Conservation (phyloP, 1,284 basidiomycete genomes). For the Cystobasidium pallidum region DNA sequence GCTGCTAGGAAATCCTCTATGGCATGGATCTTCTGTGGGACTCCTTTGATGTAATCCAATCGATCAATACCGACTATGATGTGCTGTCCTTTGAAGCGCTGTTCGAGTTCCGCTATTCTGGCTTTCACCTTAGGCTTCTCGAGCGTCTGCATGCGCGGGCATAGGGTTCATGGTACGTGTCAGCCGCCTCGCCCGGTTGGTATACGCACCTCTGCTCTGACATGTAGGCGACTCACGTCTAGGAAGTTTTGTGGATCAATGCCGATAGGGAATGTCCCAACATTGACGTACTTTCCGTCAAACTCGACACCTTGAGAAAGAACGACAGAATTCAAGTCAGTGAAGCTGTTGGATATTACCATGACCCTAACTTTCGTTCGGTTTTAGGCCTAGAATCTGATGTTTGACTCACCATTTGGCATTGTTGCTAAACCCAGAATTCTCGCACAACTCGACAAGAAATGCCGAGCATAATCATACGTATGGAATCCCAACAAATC, state of each 20-base stretch:
- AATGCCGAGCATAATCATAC: conserved; percentile 98
- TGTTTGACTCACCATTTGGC: conserved; percentile 72
- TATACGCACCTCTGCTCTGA: no score
- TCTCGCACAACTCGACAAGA: conserved; percentile 95
- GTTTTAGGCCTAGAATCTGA: neutral
- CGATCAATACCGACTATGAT: conserved; percentile 98
- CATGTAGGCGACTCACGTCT: conserved; percentile 62
- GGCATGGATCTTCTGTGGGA: conserved; percentile 93
- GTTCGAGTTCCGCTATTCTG: conserved; percentile 78
- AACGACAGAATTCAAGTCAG: neutral
- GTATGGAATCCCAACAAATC: conserved; percentile 99
- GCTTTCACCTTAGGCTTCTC: conserved; percentile 68
- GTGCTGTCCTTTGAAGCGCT: conserved; percentile 91
- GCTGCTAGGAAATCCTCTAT: conserved; percentile 94
- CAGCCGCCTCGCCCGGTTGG: no score
- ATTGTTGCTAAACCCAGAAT: conserved; percentile 94
- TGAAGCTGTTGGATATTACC: no score
- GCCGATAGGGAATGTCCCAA: conserved; percentile 98
- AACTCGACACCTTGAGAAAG: conserved; percentile 69
- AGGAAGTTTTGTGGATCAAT: conserved; percentile 94
- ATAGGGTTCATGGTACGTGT: no score
- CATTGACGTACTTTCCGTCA: conserved; percentile 90
- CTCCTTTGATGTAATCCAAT: conserved; percentile 99
- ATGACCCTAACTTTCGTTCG: no score
- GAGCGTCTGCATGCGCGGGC: conserved; percentile 2